Percentiles rank a stretch among this genome's conserved stretches.
Evolutionary conservation across 768 basidiomycete species (phyloP).

Genomic region (Dacryopinax spathularia): DNA sequence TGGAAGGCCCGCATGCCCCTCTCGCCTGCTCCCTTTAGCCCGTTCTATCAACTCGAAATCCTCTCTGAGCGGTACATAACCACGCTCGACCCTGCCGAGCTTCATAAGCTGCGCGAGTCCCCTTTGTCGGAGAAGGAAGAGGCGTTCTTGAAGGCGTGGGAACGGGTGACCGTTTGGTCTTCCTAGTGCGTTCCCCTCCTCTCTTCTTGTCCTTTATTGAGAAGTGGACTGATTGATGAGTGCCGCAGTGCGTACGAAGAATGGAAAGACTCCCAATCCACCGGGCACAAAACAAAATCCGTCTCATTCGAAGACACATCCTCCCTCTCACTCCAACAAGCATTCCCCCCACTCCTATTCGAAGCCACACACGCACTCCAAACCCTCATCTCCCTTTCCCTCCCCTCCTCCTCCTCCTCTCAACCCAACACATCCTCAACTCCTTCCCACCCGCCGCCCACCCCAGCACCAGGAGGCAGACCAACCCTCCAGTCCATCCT

Average conservation of each 20-base stretch:
- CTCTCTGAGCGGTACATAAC: background rate
- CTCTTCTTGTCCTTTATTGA: background rate
- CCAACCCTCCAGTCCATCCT: background rate
- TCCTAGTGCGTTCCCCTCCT: background rate
- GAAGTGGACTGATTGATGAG: background rate
- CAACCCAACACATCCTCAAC: background rate
- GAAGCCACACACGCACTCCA: background rate
- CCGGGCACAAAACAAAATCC: background rate
- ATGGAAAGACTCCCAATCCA: background rate
- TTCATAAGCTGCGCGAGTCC: background rate
- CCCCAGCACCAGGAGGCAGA: no score
- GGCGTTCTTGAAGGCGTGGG: background rate
- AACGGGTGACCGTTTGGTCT: background rate
- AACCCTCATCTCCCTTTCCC: background rate
- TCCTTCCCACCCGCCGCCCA: background rate
- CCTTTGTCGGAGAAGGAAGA: background rate
- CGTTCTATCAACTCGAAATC: background rate
- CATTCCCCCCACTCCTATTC: background rate
- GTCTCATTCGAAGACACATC: background rate
- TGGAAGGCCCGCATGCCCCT: background rate
- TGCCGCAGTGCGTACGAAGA: background rate
- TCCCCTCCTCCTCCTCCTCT: background rate
- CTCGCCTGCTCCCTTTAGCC: background rate
- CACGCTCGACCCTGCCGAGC: background rate
- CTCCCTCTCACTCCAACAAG: background rate